Conservation (phyloP, 352 stramenopile species). For the Pythium oligandrum region DNA sequence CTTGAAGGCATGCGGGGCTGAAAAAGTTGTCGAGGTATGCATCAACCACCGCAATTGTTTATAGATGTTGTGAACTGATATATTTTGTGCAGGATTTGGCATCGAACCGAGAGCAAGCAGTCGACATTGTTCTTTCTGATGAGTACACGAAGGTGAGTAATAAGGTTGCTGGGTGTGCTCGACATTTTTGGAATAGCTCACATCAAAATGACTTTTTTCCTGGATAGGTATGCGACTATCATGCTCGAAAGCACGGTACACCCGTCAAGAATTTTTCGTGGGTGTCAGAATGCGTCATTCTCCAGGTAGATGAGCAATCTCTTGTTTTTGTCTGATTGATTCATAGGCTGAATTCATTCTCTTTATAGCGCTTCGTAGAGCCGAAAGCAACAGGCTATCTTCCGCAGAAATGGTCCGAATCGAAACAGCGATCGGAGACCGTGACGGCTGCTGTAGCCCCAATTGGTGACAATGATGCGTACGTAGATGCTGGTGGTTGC, state of each 20-base stretch:
- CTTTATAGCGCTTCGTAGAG: conserved; percentile 40
- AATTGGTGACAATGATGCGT: conserved; percentile 63
- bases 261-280: conserved; percentile 67
- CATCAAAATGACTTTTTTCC: neutral
- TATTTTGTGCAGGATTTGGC: conserved; percentile 37
- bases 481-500: conserved; percentile 6
- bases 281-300: conserved; percentile 78
- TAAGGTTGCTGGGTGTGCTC: neutral
- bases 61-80: neutral
- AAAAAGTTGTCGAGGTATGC: conserved; percentile 50
- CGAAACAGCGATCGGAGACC: conserved; percentile 15
- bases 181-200: neutral
- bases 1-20: conserved; percentile 55
- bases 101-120: conserved; percentile 21
- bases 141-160: conserved; percentile 59
- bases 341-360: neutral
- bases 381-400: conserved; percentile 35
- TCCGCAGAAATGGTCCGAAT: conserved; percentile 22
- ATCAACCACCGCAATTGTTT: neutral
- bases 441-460: conserved; percentile 37
- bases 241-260: conserved; percentile 29
- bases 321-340: neutral
- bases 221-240: conserved; percentile 47
- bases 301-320: conserved; percentile 40
- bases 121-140: conserved; percentile 67